phyloP scores from a whole-genome alignment of 176 grass and related monocot species.

The Cenchrus fungigraminus region DNA sequence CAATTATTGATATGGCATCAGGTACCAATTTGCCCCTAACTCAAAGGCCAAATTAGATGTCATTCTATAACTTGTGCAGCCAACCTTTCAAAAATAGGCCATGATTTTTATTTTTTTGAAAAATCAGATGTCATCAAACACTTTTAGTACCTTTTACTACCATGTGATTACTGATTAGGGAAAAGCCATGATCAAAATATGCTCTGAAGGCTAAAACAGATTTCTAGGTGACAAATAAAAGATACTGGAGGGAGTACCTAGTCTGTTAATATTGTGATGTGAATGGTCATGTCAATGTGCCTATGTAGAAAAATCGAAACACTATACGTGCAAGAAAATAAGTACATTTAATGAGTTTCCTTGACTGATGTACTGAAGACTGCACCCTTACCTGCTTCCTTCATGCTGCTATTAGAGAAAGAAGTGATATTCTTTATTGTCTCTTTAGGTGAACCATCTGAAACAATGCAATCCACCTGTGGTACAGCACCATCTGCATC shows the following conservation, averaged over 20 bases:
- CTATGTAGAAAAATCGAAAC: slow-evolving; percentile 13
- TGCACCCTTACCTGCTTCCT: slow-evolving; percentile 57
- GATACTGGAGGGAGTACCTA: not conserved
- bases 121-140: not conserved
- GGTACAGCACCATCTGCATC: slow-evolving; percentile 50
- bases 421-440: slow-evolving; percentile 41
- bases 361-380: slow-evolving; percentile 18
- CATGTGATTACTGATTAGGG: not conserved
- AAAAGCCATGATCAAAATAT: not conserved
- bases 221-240: not conserved
- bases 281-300: slow-evolving; percentile 9
- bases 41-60: no score
- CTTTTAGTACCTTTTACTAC: not conserved
- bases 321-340: slow-evolving; percentile 9
- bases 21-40: no score
- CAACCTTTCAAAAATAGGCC: no score
- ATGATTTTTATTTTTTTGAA: no score
- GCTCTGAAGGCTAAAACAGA: not conserved
- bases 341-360: not conserved
- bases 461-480: slow-evolving; percentile 10
- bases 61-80: no score
- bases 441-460: not conserved
- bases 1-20: no score
- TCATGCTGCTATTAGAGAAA: slow-evolving; percentile 42
- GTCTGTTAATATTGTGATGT: slow-evolving; percentile 18